These are phyloP conservation scores for Epichloe scottii DNA, from an alignment of 2,329 filamentous ascomycete species.

Conservation along the genomic window DNA sequence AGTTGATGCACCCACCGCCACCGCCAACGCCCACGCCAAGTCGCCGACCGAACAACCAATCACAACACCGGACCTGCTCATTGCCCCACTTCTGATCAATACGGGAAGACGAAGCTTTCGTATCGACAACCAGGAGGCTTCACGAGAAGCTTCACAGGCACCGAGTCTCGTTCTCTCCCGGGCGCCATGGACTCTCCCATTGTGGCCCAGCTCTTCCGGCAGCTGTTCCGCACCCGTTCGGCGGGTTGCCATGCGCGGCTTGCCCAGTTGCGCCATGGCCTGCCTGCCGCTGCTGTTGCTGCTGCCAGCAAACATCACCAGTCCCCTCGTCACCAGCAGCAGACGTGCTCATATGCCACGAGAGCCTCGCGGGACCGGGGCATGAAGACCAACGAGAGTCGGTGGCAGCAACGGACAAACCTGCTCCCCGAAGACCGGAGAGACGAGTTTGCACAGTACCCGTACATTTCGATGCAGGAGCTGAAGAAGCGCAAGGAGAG, in stretches of 20 bases:
- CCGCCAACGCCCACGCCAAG: too few relatives aligned
- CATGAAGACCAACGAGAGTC: conserved; percentile 45
- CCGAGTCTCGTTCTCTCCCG: neutral
- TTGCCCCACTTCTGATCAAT: neutral
- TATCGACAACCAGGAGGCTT: neutral
- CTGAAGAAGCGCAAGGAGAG: conserved; percentile 61
- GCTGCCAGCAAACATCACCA: neutral
- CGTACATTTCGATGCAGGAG: conserved; percentile 72
- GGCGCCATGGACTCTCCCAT: conserved; percentile 67
- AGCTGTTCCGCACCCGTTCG: conserved; percentile 60
- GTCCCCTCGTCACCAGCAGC: conserved; percentile 4
- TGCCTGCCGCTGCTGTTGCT: neutral
- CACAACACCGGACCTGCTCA: neutral
- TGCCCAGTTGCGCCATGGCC: neutral
- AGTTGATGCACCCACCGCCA: too few relatives aligned
- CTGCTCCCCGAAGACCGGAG: conserved; percentile 64
- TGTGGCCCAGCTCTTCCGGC: conserved; percentile 66
- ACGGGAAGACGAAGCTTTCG: neutral
- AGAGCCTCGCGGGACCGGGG: conserved; percentile 24
- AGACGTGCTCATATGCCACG: conserved; percentile 15
- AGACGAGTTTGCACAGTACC: conserved; percentile 70
- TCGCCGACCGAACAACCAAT: neutral
- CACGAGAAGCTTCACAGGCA: neutral
- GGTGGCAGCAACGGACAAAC: conserved; percentile 77
- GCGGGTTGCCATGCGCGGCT: conserved; percentile 20